Percentiles rank a stretch among this genome's conserved stretches.
Conservation (phyloP, 2,329 filamentous ascomycete species). For the Daldinia eschscholtzii region DNA sequence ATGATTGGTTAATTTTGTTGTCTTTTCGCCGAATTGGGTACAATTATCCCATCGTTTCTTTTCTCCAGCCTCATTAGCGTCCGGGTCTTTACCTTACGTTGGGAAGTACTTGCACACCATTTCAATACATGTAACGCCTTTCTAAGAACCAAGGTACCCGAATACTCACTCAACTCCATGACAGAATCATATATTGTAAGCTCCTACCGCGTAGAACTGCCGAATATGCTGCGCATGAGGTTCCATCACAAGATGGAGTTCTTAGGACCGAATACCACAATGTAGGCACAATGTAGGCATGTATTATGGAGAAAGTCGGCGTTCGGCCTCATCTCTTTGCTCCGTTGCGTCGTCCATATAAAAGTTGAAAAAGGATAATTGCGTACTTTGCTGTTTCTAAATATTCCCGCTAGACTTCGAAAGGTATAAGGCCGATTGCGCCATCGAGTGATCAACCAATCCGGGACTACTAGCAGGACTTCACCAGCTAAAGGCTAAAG, state of each 20-base stretch:
- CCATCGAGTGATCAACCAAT: constrained; percentile 42
- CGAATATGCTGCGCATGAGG: constrained; percentile 2
- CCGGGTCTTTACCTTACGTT: neutral
- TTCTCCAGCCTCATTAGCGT: neutral
- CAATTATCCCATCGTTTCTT: neutral
- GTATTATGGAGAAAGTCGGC: constrained; percentile 10
- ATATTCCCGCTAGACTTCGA: constrained; percentile 35
- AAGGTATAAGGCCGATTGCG: constrained; percentile 43
- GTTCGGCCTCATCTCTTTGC: constrained; percentile 21
- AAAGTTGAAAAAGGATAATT: constrained; percentile 2
- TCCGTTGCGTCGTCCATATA: constrained; percentile 6
- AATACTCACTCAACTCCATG: neutral
- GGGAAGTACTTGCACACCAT: constrained; percentile 2
- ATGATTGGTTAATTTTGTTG: constrained; percentile 28
- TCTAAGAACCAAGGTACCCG: too few relatives aligned
- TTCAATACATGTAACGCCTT: neutral
- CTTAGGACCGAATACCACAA: constrained; percentile 12
- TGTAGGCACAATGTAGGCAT: neutral
- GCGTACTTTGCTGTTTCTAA: constrained; percentile 14
- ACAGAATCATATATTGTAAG: constrained; percentile 2
- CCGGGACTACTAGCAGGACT: constrained; percentile 5
- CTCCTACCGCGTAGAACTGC: neutral
- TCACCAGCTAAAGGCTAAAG: neutral
- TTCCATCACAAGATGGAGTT: constrained; percentile 16
- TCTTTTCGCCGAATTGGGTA: constrained; percentile 38